These are phyloP conservation scores for Iberis pinnata DNA, from an alignment of 345 rosid genomes.

Conservation along the genomic window DNA sequence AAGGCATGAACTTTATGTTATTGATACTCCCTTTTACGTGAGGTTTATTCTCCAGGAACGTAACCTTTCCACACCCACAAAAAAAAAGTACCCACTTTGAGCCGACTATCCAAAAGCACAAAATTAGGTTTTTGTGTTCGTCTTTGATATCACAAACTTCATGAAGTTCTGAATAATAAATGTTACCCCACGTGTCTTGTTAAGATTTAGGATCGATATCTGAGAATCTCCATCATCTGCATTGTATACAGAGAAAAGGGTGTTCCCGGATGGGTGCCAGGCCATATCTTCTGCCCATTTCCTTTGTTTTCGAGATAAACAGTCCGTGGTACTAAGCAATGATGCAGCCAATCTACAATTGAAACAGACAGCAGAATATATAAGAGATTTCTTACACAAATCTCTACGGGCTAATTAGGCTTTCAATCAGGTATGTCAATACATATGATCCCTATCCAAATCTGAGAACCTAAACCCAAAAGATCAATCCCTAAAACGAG, in stretches of 20 bases:
- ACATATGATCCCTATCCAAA: not conserved
- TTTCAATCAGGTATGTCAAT: not conserved
- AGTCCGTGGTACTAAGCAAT: constrained; percentile 58
- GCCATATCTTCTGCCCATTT: constrained; percentile 96
- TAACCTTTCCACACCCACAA: constrained; percentile 41
- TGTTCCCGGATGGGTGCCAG: constrained; percentile 84
- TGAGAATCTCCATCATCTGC: constrained; percentile 84
- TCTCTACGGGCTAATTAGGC: constrained; percentile 2
- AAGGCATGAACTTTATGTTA: constrained; percentile 69
- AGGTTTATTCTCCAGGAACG: constrained; percentile 68
- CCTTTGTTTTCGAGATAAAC: constrained; percentile 54
- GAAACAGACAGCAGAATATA: not conserved
- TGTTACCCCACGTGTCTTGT: constrained; percentile 59
- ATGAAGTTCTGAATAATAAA: not conserved
- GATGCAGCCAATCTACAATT: constrained; percentile 64
- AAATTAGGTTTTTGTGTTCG: not conserved
- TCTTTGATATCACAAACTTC: not conserved
- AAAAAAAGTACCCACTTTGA: constrained; percentile 14
- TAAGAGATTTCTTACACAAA: not conserved
- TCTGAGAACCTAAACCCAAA: not conserved
- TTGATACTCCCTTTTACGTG: constrained; percentile 82
- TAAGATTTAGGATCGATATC: constrained; percentile 64
- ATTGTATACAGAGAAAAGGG: constrained; percentile 54
- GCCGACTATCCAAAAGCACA: not conserved
- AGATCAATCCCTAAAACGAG: not conserved